Evolutionary conservation across 2,329 filamentous ascomycete genomes (phyloP).

Genomic region (Fusarium napiforme): DNA sequence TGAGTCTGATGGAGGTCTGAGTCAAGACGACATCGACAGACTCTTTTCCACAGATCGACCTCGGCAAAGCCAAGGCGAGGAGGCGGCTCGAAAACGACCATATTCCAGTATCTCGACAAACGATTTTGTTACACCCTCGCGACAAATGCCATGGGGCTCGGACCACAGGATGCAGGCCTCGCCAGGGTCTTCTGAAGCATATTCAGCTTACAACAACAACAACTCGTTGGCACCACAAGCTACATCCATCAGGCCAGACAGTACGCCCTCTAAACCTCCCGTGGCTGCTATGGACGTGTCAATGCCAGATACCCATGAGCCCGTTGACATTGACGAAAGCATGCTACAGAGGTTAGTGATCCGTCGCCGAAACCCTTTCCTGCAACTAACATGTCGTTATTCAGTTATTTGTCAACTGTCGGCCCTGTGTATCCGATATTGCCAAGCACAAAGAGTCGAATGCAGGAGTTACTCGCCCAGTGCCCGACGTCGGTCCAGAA

Average conservation of each 20-base stretch:
- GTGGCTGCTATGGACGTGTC: conserved; percentile 50
- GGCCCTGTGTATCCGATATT: conserved; percentile 76
- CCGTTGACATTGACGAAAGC: conserved; percentile 56
- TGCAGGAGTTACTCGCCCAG: conserved; percentile 66
- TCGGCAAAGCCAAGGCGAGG: conserved; percentile 48
- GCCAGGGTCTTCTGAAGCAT: conserved; percentile 50
- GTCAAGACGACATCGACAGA: conserved; percentile 59
- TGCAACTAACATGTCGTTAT: conserved; percentile 22
- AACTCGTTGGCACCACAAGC: conserved; percentile 60
- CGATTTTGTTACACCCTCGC: conserved; percentile 53
- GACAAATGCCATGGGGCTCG: conserved; percentile 59
- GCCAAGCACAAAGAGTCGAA: conserved; percentile 64
- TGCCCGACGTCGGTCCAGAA: conserved; percentile 68
- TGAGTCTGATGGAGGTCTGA: conserved; percentile 59
- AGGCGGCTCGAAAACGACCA: conserved; percentile 56
- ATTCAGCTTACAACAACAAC: conserved; percentile 51
- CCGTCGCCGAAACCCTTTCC: background rate
- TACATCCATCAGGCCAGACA: conserved; percentile 52
- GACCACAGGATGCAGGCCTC: conserved; percentile 59
- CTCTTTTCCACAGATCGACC: conserved; percentile 51
- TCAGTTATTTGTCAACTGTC: conserved; percentile 71
- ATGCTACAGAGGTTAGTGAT: conserved; percentile 58
- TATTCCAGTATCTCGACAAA: conserved; percentile 60
- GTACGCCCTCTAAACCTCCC: conserved; percentile 51
- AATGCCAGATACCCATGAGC: conserved; percentile 49